A percentile compares a stretch with the other conserved stretches of the same genome.
Conservation (phyloP, 2,329 filamentous ascomycete genomes). For the Cladosporium sp. region DNA sequence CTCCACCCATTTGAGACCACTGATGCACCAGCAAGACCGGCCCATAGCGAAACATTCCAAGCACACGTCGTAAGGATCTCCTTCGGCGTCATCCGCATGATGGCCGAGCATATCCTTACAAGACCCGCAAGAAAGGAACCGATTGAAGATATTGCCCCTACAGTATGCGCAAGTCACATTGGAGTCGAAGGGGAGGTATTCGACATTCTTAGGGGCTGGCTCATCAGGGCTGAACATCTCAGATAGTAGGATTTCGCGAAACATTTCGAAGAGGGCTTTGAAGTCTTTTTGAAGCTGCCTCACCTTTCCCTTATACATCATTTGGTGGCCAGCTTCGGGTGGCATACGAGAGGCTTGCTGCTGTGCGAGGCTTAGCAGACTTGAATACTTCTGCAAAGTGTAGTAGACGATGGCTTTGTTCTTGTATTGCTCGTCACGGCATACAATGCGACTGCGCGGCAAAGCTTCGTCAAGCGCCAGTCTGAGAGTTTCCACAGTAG, state of each 20-base stretch:
- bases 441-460: constrained; percentile 83
- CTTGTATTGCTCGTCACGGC: constrained; percentile 97
- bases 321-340: constrained; percentile 24
- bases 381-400: constrained; percentile 72
- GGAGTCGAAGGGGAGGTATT: constrained; percentile 77
- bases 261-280: constrained; percentile 71
- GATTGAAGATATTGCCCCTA: constrained; percentile 92
- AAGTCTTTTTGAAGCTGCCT: constrained; percentile 79
- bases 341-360: constrained; percentile 40
- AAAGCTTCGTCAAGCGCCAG: constrained; percentile 82
- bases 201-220: constrained; percentile 59
- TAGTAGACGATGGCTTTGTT: constrained; percentile 95
- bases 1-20: constrained; percentile 82
- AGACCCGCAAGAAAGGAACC: constrained; percentile 85
- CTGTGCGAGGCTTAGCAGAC: constrained; percentile 54
- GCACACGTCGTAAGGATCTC: constrained; percentile 89
- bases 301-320: constrained; percentile 46
- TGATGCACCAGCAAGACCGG: constrained; percentile 83
- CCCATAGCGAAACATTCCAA: constrained; percentile 99
- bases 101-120: constrained; percentile 65
- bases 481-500: constrained; percentile 84
- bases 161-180: constrained; percentile 96
- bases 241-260: constrained; percentile 71
- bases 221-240: constrained; percentile 70
- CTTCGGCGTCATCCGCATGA: constrained; percentile 54